Base-by-base conservation (phyloP, 345 rosid species). In the Turritis glabra region DNA sequence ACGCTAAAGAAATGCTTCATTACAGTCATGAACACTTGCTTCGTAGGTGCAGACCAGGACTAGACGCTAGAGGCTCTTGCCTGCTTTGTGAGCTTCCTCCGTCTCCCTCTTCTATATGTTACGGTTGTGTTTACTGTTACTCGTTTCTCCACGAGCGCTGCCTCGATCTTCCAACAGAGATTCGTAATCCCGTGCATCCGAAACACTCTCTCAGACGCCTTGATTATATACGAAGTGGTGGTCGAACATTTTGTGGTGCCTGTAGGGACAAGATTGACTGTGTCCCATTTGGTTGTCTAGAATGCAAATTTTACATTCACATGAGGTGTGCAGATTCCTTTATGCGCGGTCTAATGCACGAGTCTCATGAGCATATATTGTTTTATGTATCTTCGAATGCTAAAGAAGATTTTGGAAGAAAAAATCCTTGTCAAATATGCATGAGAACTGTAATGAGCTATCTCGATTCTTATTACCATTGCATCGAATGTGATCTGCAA, bases 341-440 rank as follows among this genome's bases (percentile, higher is more conserved):
- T 18, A 32, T 41, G 22, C 26, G 62, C 5, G 40, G 68, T 48
- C 17, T 75, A 29, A 32, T 35, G 66, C 56, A 61, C 14, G 3
- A n/a, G 13, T 66, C 59, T 50, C 77, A 80, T n/a, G 3, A 8
- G 30, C 83, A 80, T 2, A 53, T 8, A 12, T 47, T 76, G 52
- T 46, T 57, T 30, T 67, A 75, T 60, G 57, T 73, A 7, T n/a
- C n/a, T n/a, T n/a, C n/a, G n/a, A n/a, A n/a, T n/a, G n/a, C n/a
- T n/a, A n/a, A n/a, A n/a, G n/a, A n/a, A n/a, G n/a, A n/a, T n/a
- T n/a, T n/a, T n/a, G n/a, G 11, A n/a, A n/a, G n/a, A 15, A n/a
- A n/a, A n/a, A n/a, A n/a, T n/a, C n/a, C n/a, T n/a, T n/a, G n/a
- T n/a, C n/a, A n/a, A n/a, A n/a, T n/a, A n/a, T n/a, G n/a, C n/a